Conservation (phyloP, 169 alveolate genomes). For the Cryptosporidium viatorum region DNA sequence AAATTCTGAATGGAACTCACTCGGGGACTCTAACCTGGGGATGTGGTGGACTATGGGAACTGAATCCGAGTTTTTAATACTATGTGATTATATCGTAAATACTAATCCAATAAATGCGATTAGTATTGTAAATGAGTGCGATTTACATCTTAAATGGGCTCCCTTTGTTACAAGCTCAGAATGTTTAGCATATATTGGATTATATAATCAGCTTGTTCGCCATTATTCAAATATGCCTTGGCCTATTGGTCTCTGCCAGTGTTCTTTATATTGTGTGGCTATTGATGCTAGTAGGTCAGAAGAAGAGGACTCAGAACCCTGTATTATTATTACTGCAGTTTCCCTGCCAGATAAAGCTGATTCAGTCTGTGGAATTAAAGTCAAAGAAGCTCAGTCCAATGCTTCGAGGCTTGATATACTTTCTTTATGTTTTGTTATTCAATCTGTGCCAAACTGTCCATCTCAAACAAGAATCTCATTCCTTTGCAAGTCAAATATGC, state of each 20-base stretch:
- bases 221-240: slow-evolving; percentile 68
- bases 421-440: slow-evolving; percentile 66
- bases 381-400: slow-evolving; percentile 39
- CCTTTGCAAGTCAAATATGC: slow-evolving; percentile 55
- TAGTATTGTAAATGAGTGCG: slow-evolving; percentile 70
- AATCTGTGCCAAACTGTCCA: slow-evolving; percentile 26
- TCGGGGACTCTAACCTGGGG: slow-evolving; percentile 60
- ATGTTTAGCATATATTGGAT: slow-evolving; percentile 68
- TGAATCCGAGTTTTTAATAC: slow-evolving; percentile 44
- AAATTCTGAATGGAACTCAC: slow-evolving; percentile 55
- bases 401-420: slow-evolving; percentile 66
- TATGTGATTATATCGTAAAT: slow-evolving; percentile 59
- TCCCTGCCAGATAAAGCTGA: slow-evolving; percentile 70
- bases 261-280: slow-evolving; percentile 72
- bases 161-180: slow-evolving; percentile 72
- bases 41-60: slow-evolving; percentile 75
- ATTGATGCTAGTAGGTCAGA: slow-evolving; percentile 28
- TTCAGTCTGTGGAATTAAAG: slow-evolving; percentile 69
- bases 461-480: slow-evolving; percentile 68
- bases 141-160: slow-evolving; percentile 66
- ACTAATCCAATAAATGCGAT: slow-evolving; percentile 49
- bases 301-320: slow-evolving; percentile 30
- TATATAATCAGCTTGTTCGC: slow-evolving; percentile 62
- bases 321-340: slow-evolving; percentile 62
- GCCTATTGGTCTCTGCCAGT: slow-evolving; percentile 73